Evolutionary conservation across 164 flowering plant species (phyloP).

Genomic region (Platanus orientalis): DNA sequence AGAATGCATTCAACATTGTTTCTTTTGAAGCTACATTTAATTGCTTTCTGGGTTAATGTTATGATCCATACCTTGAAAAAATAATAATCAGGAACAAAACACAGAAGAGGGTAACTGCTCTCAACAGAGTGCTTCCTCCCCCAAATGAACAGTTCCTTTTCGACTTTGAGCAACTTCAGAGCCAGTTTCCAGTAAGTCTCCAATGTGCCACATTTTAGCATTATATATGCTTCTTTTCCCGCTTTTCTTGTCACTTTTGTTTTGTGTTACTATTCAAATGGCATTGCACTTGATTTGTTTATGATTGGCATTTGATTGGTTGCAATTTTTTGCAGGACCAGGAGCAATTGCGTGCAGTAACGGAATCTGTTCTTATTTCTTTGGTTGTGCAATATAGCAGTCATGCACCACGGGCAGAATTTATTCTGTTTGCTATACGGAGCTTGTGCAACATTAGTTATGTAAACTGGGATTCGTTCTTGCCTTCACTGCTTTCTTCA

Average conservation of each 20-base stretch:
- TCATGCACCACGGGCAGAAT: conserved; percentile 92
- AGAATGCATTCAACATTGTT: not conserved
- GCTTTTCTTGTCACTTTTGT: not conserved
- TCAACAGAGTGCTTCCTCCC: conserved; percentile 86
- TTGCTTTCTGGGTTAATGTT: conserved; percentile 5
- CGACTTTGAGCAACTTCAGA: conserved; percentile 79
- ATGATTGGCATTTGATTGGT: conserved; percentile 6
- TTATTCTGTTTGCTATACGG: conserved; percentile 79
- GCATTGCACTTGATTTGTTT: conserved; percentile 7
- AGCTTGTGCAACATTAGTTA: conserved; percentile 67
- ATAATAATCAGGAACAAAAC: conserved; percentile 64
- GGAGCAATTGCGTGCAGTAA: conserved; percentile 73
- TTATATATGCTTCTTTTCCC: conserved; percentile 1
- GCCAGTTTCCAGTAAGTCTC: conserved; percentile 65
- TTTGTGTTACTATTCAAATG: not conserved
- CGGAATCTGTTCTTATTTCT: conserved; percentile 81
- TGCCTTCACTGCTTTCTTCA: conserved; percentile 84
- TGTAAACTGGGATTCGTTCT: conserved; percentile 88
- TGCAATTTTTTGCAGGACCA: conserved; percentile 56
- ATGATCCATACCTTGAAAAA: not conserved
- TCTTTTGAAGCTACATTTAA: not conserved
- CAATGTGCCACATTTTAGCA: not conserved
- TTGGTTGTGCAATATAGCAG: conserved; percentile 83
- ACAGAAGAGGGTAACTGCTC: conserved; percentile 80
- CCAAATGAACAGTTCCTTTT: conserved; percentile 78